Evolutionary conservation across 2,329 filamentous ascomycete genomes (phyloP), one percentile per base, ranked within the genome.

Genomic region (Ophiostoma fasciatum): DNA sequence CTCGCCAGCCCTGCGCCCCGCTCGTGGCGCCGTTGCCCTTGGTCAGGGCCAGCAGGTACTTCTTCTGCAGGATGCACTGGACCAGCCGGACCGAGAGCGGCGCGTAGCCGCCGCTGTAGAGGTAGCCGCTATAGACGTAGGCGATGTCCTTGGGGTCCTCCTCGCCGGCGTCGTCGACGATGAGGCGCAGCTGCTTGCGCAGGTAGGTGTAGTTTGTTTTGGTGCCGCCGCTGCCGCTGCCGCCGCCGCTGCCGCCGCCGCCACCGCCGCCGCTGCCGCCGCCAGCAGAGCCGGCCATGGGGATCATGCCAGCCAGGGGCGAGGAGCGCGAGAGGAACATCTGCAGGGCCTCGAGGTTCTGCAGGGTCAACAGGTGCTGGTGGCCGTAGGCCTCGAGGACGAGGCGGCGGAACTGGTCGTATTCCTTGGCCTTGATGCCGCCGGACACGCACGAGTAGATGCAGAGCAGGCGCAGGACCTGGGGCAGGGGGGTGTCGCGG

Each of bases 111-210:
- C n/a, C n/a, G n/a, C n/a, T n/a, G n/a, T n/a, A n/a, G n/a, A n/a
- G n/a, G n/a, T n/a, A n/a, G n/a, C 90, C 92, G 45, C 83, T 93
- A 59, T 96, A 98, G 10, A 94, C 87, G 50, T 98, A 98, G n/a
- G 87, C 81, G 42, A 96, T 78, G 49, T 98, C 90, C 49, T 90
- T 82, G 3, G 90, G 90, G 31, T 92, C 81, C 40, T 90, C 78
- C 56, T 98, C 90, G 51, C 93, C 87, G 27, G 98, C 88, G 53
- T 96, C 90, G 53, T 98, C 90, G 38, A 94, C 80, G 52, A 94
- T 93, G 13, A 98, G 70, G 21, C 80, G 75, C 12, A 98, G 71
- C 42, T 78, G 77, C 54, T 90, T 93, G 37, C 92, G 79, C 5
- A 96, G 63, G 46, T 83, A 82, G 5, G 75, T 78, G 59, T 94